Conservation (phyloP, 768 basidiomycete species). For the Pleurotus giganteus region DNA sequence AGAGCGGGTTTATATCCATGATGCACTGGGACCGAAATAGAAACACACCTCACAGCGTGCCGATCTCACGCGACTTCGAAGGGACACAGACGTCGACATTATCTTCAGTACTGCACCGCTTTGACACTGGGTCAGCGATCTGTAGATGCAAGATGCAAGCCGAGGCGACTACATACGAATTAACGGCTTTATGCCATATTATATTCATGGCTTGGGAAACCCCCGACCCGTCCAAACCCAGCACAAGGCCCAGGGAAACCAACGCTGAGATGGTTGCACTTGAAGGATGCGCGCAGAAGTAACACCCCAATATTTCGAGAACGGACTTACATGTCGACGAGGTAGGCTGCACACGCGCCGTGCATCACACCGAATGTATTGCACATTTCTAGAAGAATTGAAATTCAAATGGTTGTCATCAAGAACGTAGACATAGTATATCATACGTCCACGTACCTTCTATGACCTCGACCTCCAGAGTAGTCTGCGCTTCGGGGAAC, state of each 20-base stretch:
- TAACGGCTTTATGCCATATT: conserved; percentile 46
- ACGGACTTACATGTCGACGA: conserved; percentile 52
- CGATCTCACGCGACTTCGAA: conserved; percentile 39
- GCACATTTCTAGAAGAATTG: conserved; percentile 46
- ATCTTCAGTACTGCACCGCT: conserved; percentile 42
- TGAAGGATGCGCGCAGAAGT: background rate
- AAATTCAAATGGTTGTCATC: too few relatives aligned
- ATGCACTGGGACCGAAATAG: background rate
- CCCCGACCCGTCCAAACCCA: conserved; percentile 41
- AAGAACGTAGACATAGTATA: background rate
- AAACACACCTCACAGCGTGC: conserved; percentile 41
- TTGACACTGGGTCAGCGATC: background rate
- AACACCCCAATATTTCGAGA: background rate
- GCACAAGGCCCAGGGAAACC: conserved; percentile 35
- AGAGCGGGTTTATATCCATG: background rate
- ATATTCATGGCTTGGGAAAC: conserved; percentile 51
- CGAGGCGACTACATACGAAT: conserved; percentile 28
- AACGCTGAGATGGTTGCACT: conserved; percentile 46
- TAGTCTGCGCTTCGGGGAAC: conserved; percentile 27
- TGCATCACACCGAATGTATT: conserved; percentile 48
- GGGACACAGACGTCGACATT: conserved; percentile 37
- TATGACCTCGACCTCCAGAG: conserved; percentile 37
- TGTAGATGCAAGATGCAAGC: background rate
- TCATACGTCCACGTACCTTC: conserved; percentile 23
- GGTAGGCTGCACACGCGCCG: conserved; percentile 53